Conservation (phyloP, 305 asterid species). For the Ruellia speciosa region DNA sequence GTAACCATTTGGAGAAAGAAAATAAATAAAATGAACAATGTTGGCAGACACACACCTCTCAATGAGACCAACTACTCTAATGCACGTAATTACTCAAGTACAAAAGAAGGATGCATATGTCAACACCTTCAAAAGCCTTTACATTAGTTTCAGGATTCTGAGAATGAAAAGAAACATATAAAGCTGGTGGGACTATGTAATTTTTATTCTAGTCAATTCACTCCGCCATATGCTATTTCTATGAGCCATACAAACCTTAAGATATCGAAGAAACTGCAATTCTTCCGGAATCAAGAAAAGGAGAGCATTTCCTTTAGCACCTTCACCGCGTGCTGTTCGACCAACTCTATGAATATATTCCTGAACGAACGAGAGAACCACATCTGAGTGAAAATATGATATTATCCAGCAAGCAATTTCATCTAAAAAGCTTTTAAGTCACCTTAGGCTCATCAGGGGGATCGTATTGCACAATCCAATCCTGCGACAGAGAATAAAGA, state of each 20-base stretch:
- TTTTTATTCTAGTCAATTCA: constrained; percentile 2
- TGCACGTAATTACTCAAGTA: not conserved
- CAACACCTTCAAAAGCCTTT: not conserved
- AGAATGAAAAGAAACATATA: not conserved
- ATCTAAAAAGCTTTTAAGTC: constrained; percentile 12
- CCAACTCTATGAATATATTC: constrained; percentile 93
- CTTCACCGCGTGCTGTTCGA: constrained; percentile 95
- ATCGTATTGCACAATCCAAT: constrained; percentile 96
- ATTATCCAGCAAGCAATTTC: constrained; percentile 3
- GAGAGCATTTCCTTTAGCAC: constrained; percentile 84
- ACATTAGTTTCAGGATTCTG: not conserved
- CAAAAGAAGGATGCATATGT: not conserved
- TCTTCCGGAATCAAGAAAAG: constrained; percentile 91
- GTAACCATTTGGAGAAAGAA: not conserved
- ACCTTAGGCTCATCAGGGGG: constrained; percentile 99
- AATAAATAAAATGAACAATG: not conserved
- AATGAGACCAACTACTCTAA: constrained; percentile 1
- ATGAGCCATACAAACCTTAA: constrained; percentile 40
- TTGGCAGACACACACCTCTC: not conserved
- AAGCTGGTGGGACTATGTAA: not conserved
- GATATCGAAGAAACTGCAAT: constrained; percentile 61
- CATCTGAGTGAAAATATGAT: constrained; percentile 4
- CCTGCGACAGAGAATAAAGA: constrained; percentile 35
- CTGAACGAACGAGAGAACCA: constrained; percentile 31
- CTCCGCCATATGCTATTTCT: not conserved